Percentiles rank a stretch among this genome's conserved stretches.
phyloP scores from a whole-genome alignment of 257 asterid species.

The Solanum acaule region DNA sequence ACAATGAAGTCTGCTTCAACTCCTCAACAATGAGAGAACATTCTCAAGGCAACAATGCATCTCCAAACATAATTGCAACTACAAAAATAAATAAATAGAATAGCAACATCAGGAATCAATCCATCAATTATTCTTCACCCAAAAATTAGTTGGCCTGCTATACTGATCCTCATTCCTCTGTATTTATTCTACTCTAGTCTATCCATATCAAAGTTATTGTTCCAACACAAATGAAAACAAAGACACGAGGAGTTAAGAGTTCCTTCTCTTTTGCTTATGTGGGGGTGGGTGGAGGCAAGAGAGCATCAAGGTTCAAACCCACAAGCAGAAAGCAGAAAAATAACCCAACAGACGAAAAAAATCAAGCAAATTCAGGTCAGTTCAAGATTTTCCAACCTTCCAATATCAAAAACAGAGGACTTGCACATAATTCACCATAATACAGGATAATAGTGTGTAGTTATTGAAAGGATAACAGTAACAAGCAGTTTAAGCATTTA shows the following conservation, averaged over 20 bases:
- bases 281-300: not conserved
- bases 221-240: not conserved
- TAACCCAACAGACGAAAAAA: not conserved
- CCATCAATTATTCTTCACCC: not conserved
- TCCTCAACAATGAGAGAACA: constrained; percentile 89
- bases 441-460: constrained; percentile 6
- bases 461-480: not conserved
- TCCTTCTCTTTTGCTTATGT: not conserved
- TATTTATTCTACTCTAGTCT: not conserved
- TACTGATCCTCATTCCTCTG: not conserved
- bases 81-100: not conserved
- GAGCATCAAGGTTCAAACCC: not conserved
- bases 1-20: constrained; percentile 70
- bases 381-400: not conserved
- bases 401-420: not conserved
- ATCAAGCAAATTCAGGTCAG: not conserved
- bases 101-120: not conserved
- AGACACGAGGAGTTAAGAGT: not conserved
- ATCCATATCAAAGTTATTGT: not conserved
- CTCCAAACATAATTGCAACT: constrained; percentile 98
- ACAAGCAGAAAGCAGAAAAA: not conserved
- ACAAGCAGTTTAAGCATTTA: not conserved
- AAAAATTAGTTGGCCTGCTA: not conserved
- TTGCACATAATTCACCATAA: constrained; percentile 5
- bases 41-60: constrained; percentile 72